Evolutionary conservation across 495 filamentous ascomycete genomes (phyloP), one percentile per base, ranked within the genome.

Genomic region (Pseudevernia furfuracea): DNA sequence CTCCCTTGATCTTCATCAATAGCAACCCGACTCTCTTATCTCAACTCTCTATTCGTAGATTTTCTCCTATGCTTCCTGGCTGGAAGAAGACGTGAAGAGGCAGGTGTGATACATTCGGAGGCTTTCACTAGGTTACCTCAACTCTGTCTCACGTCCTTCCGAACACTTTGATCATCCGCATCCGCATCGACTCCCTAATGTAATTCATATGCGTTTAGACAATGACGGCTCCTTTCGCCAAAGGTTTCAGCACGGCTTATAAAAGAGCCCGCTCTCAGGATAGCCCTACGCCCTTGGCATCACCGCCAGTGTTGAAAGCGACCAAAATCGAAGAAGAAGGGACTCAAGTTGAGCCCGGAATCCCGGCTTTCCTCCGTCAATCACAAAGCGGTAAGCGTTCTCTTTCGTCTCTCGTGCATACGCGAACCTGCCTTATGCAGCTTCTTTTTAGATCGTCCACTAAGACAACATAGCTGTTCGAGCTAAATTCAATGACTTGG

Each of bases 401-500:
- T 52, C 30, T 57, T 37, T 53, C 23, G 48, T 46, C 19, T 36
- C 15, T 67, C 57, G 59, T 65, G 63, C 68, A 67, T 66, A 65
- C 55, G 65, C 68, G 62, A 67, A 59, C 48, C 48, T 62, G 60
- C 43, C 48, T 66, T 4, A 66, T 64, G 58, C 64, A 57, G 34
- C 63, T 66, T 48, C 60, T 55, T 57, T 61, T 61, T 62, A 60
- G 67, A 58, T 62, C 37, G 37, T 48, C 61, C 52, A 58, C 64
- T 69, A 64, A 69, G n/a, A 44, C 55, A 30, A 43, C 28, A 49
- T 67, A 83, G 81, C 78, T 28, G 78, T 84, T 67, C 72, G 75
- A 25, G 61, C 65, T 66, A 86, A 83, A 69, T 89, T 87, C 72
- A 67, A 78, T 11, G 84, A 87, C 41, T 76, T 89, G 23, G 77